Conservation (phyloP, 73 alveolate genomes). For the Symbiodinium pilosum region DNA sequence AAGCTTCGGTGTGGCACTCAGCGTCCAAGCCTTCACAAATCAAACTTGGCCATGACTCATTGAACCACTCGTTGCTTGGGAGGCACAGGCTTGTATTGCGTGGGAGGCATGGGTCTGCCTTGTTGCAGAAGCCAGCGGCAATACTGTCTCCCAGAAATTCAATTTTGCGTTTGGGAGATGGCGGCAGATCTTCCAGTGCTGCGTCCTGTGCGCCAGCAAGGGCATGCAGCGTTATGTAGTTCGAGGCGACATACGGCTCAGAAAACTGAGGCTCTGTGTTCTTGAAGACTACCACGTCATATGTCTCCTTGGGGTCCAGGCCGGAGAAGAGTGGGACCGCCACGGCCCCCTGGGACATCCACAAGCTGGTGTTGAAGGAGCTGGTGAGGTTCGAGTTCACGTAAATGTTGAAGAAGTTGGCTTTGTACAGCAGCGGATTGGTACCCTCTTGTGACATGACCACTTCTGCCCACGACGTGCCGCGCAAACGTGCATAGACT, state of each 20-base stretch:
- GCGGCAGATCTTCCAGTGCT: not conserved
- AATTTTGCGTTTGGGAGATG: not conserved
- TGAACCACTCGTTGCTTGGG: slow-evolving; percentile 10
- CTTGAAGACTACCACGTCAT: not conserved
- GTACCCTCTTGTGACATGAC: too few relatives aligned
- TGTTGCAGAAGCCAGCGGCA: slow-evolving; percentile 14
- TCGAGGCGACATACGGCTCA: not conserved
- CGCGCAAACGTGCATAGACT: too few relatives aligned
- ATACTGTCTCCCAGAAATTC: not conserved
- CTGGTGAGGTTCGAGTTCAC: not conserved
- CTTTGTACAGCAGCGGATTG: not conserved
- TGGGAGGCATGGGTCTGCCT: not conserved
- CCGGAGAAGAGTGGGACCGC: not conserved
- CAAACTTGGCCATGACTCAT: slow-evolving; percentile 5
- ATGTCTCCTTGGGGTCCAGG: not conserved
- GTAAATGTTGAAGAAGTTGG: not conserved
- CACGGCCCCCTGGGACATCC: slow-evolving; percentile 12
- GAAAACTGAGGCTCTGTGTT: not conserved
- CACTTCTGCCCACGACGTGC: too few relatives aligned
- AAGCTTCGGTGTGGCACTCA: too few relatives aligned
- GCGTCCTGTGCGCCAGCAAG: not conserved
- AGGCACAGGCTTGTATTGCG: not conserved
- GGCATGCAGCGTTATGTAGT: not conserved
- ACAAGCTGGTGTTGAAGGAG: not conserved
- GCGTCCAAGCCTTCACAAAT: too few relatives aligned